Percentiles rank a stretch among this genome's conserved stretches.
Evolutionary conservation across 208 protist species (phyloP).

Genomic region (Leishmania major): DNA sequence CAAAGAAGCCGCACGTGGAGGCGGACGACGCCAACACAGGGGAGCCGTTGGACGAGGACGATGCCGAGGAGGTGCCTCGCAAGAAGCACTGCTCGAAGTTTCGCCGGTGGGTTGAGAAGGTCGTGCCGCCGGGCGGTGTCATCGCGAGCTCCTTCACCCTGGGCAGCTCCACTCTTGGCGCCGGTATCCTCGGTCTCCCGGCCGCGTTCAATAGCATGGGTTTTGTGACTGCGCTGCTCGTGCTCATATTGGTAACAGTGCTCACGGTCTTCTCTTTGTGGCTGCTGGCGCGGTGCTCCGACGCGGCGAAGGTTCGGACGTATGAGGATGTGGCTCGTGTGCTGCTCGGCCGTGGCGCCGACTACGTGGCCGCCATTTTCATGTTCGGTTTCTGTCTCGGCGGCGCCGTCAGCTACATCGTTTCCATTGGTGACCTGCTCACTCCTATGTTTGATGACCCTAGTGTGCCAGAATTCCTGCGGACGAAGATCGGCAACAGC

Average conservation of each 20-base stretch:
- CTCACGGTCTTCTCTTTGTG: constrained; percentile 72
- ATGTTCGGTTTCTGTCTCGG: constrained; percentile 56
- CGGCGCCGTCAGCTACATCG: constrained; percentile 69
- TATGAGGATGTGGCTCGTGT: constrained; percentile 40
- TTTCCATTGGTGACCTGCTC: constrained; percentile 61
- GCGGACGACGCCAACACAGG: background rate
- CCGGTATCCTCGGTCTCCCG: constrained; percentile 65
- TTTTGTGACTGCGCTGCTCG: constrained; percentile 42
- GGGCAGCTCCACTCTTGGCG: constrained; percentile 58
- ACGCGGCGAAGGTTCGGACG: constrained; percentile 36
- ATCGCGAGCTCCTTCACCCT: constrained; percentile 64
- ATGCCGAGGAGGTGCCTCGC: background rate
- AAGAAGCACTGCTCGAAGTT: constrained; percentile 14
- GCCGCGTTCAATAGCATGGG: constrained; percentile 66
- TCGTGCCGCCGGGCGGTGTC: constrained; percentile 60
- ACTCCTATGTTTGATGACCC: constrained; percentile 45
- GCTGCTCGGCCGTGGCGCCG: constrained; percentile 35
- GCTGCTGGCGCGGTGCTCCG: constrained; percentile 40
- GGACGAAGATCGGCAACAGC: constrained; percentile 33
- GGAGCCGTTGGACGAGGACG: constrained; percentile 23
- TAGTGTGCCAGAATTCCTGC: constrained; percentile 37
- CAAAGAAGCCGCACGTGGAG: background rate
- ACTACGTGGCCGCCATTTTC: constrained; percentile 33
- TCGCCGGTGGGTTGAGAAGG: constrained; percentile 31
- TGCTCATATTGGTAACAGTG: constrained; percentile 41